Evolutionary conservation across 2,329 filamentous ascomycete genomes (phyloP).

Genomic region (Ophiostoma novo-ulmi): DNA sequence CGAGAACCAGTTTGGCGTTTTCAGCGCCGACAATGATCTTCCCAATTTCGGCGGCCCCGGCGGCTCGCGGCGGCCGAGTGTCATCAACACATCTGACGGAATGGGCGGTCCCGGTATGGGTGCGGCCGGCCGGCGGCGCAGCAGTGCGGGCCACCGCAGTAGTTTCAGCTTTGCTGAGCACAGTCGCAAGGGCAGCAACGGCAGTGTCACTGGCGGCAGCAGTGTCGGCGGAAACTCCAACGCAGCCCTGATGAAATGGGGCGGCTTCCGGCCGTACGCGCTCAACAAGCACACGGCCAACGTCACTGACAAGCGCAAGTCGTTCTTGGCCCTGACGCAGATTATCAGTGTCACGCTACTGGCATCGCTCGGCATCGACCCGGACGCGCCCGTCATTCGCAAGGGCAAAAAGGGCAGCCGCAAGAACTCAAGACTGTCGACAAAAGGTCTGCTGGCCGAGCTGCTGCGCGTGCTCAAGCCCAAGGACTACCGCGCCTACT

Average conservation of each 20-base stretch:
- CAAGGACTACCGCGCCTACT: slow-evolving; percentile 29
- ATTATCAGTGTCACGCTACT: slow-evolving; percentile 23
- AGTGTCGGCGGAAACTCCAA: not conserved
- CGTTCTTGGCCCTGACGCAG: slow-evolving; percentile 25
- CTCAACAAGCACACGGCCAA: slow-evolving; percentile 24
- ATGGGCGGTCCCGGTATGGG: slow-evolving; percentile 7
- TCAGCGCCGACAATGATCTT: slow-evolving; percentile 6
- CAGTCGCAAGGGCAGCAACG: slow-evolving; percentile 21
- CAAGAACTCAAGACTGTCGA: slow-evolving; percentile 21
- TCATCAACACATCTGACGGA: slow-evolving; percentile 2
- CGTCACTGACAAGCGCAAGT: slow-evolving; percentile 27
- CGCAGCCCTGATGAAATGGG: slow-evolving; percentile 24
- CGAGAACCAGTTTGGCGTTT: slow-evolving; percentile 18
- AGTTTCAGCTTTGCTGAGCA: slow-evolving; percentile 16
- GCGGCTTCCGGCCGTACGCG: slow-evolving; percentile 23
- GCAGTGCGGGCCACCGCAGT: slow-evolving; percentile 19
- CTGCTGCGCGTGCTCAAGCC: slow-evolving; percentile 28
- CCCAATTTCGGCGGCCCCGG: slow-evolving; percentile 5
- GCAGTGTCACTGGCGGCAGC: not conserved
- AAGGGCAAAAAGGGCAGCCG: not conserved
- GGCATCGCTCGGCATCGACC: slow-evolving; percentile 21
- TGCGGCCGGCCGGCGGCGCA: slow-evolving; percentile 15
- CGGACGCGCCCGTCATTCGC: not conserved
- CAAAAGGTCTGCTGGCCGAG: slow-evolving; percentile 23
- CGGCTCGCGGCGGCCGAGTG: slow-evolving; percentile 16